These are phyloP conservation scores for Scenedesmus sp. DNA, from an alignment of 163 green algal species.

Conservation along the genomic window DNA sequence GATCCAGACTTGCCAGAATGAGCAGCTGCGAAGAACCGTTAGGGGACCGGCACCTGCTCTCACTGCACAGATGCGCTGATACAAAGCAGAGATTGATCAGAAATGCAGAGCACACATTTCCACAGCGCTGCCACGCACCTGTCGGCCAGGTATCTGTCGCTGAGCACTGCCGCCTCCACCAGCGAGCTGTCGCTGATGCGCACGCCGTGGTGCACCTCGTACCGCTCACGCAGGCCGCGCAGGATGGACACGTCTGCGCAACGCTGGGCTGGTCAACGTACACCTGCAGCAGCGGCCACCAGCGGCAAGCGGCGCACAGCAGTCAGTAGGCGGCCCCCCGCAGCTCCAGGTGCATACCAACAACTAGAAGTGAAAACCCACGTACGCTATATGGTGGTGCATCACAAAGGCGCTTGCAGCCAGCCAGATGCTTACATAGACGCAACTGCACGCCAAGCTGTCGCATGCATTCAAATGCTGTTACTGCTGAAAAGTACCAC, in stretches of 20 bases:
- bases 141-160: slow-evolving; percentile 79
- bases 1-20: too few species aligned
- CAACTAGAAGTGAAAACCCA: too few species aligned
- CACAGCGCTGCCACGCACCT: slow-evolving; percentile 18
- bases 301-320: background rate
- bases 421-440: background rate
- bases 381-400: too few species aligned
- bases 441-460: slow-evolving; percentile 13
- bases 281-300: slow-evolving; percentile 63
- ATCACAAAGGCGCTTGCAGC: too few species aligned
- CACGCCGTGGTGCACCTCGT: slow-evolving; percentile 94
- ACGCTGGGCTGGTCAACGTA: slow-evolving; percentile 93
- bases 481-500: background rate
- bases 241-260: slow-evolving; percentile 94
- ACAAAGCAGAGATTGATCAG: background rate
- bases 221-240: slow-evolving; percentile 87
- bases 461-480: background rate
- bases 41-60: too few species aligned
- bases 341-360: too few species aligned
- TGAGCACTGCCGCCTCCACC: slow-evolving; percentile 89
- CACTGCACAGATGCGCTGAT: too few species aligned
- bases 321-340: too few species aligned
- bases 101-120: background rate
- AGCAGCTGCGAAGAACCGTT: too few species aligned
- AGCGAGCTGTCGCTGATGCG: slow-evolving; percentile 93